Conservation (phyloP, 2,329 filamentous ascomycete species). For the Stagonosporopsis tanaceti region DNA sequence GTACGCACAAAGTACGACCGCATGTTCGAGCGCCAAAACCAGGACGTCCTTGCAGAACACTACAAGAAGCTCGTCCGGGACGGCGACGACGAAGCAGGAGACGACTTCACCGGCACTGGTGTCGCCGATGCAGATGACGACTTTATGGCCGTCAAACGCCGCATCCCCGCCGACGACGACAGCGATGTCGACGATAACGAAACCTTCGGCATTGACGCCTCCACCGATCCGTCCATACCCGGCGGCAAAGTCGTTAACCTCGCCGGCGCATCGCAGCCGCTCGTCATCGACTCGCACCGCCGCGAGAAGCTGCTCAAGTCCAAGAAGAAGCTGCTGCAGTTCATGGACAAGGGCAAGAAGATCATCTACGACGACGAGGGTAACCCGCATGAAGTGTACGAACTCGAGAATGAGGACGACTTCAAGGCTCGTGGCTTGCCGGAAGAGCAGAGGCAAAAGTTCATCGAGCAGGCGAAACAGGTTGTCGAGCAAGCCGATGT, state of each 20-base stretch:
- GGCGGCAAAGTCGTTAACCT: slow-evolving; percentile 69
- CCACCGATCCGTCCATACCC: slow-evolving; percentile 44
- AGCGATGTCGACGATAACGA: slow-evolving; percentile 47
- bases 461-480: slow-evolving; percentile 77
- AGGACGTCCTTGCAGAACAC: slow-evolving; percentile 93
- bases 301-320: slow-evolving; percentile 93
- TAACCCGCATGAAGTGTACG: slow-evolving; percentile 82
- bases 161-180: slow-evolving; percentile 75
- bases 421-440: slow-evolving; percentile 79
- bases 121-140: slow-evolving; percentile 72
- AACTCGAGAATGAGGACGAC: slow-evolving; percentile 83
- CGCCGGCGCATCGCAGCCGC: slow-evolving; percentile 70
- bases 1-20: slow-evolving; percentile 95
- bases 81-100: slow-evolving; percentile 52
- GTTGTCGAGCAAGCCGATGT: slow-evolving; percentile 78
- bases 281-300: slow-evolving; percentile 92
- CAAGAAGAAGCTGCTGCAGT: slow-evolving; percentile 92
- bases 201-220: slow-evolving; percentile 48
- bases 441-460: slow-evolving; percentile 77
- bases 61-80: slow-evolving; percentile 84
- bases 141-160: slow-evolving; percentile 88
- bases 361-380: slow-evolving; percentile 93
- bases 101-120: slow-evolving; percentile 43
- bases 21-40: slow-evolving; percentile 97
- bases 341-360: slow-evolving; percentile 85